Percentiles rank a stretch among this genome's conserved stretches.
Evolutionary conservation across 257 asterid species (phyloP).

Genomic region (Primulina eburnea): DNA sequence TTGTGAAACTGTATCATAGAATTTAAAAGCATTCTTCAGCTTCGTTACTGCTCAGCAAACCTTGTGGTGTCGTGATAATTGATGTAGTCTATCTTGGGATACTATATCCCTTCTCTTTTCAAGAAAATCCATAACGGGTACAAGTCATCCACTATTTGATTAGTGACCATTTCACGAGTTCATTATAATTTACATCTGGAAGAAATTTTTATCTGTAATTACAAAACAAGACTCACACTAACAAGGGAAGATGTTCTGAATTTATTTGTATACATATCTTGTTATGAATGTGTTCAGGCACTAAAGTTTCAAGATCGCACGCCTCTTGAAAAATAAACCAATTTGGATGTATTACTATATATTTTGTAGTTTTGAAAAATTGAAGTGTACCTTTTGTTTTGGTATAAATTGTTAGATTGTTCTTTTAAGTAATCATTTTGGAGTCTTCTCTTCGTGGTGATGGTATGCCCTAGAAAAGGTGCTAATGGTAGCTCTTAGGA

Average conservation of each 20-base stretch:
- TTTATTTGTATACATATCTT: neutral
- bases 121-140: neutral
- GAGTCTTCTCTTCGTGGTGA: too few relatives aligned
- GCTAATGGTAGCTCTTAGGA: neutral
- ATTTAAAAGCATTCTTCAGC: conserved; percentile 11
- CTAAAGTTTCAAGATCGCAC: neutral
- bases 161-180: neutral
- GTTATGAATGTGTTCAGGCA: neutral
- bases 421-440: too few relatives aligned
- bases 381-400: too few relatives aligned
- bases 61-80: neutral
- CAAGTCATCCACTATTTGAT: neutral
- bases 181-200: neutral
- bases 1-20: neutral
- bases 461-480: neutral
- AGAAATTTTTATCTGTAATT: conserved; percentile 4
- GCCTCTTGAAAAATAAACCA: neutral
- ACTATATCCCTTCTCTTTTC: neutral
- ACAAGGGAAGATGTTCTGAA: neutral
- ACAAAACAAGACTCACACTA: neutral
- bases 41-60: conserved; percentile 7
- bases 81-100: neutral
- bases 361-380: neutral
- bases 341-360: neutral
- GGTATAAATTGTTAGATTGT: too few relatives aligned